phyloP scores from a whole-genome alignment of 139 green algal species.

The Prasinococcaceae sp. region DNA sequence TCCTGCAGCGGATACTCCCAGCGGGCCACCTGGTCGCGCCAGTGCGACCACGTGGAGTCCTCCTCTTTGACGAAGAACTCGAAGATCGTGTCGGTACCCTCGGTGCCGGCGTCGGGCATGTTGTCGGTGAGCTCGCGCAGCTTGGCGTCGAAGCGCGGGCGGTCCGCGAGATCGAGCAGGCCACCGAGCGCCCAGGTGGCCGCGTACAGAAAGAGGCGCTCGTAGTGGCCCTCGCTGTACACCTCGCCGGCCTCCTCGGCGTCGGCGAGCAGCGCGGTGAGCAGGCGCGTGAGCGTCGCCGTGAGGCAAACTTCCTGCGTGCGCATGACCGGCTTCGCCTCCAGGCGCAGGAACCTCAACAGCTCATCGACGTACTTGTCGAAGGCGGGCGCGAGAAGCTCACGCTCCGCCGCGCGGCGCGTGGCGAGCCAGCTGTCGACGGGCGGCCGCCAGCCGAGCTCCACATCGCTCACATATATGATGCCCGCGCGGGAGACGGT shows the following conservation, averaged over 20 bases:
- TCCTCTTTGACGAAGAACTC: constrained; percentile 64
- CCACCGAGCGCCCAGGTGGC: constrained; percentile 68
- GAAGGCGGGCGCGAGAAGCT: constrained; percentile 53
- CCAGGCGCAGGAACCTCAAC: constrained; percentile 57
- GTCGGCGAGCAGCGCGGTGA: constrained; percentile 47
- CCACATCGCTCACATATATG: constrained; percentile 80
- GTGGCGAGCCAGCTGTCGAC: constrained; percentile 62
- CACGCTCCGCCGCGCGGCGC: constrained; percentile 34
- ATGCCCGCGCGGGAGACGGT: constrained; percentile 86
- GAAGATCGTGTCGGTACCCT: constrained; percentile 57
- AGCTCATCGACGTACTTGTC: constrained; percentile 59
- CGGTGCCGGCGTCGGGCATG: constrained; percentile 27
- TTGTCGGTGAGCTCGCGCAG: constrained; percentile 34
- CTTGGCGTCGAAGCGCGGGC: constrained; percentile 49
- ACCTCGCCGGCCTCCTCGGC: constrained; percentile 17
- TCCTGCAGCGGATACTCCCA: constrained; percentile 65
- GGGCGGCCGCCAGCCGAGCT: constrained; percentile 79
- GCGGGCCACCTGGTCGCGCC: constrained; percentile 49
- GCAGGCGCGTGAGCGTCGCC: constrained; percentile 38
- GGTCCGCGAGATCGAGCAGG: constrained; percentile 58
- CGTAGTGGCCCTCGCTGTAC: constrained; percentile 38
- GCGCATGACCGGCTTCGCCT: constrained; percentile 63
- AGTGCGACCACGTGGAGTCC: constrained; percentile 59
- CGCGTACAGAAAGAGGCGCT: constrained; percentile 79
- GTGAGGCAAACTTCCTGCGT: constrained; percentile 68